Evolutionary conservation across 108 stramenopile species (phyloP), one percentile per base, ranked within the genome.

Genomic region (Fragilaria radians): DNA sequence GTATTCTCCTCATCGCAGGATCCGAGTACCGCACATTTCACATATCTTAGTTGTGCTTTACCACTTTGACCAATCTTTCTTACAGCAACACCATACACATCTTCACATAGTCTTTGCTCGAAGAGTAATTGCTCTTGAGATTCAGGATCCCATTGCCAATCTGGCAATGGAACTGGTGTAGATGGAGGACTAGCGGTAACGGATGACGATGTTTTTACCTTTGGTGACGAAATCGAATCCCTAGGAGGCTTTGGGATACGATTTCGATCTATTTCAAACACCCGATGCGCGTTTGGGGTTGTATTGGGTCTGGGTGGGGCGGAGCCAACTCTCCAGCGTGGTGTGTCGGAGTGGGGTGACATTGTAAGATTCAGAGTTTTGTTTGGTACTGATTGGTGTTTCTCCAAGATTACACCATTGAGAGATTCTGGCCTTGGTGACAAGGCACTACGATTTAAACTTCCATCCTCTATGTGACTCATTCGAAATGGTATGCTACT

Each of bases 11-110:
- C 48, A 3, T 72, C 83, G 0, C 34, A 45, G 17, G 63, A 62
- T 24, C 81, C 83, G 1, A 89, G 54, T 7, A 61, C 66, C 2
- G 77, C 67, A 52, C 91, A 93, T 46, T 80, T 78, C 57, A 93
- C 86, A 59, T 89, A 89, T 32, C 91, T 70, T 24, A 89, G 61
- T 62, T 83, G 83, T 11, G 80, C 63, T 66, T 87, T 93, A 17
- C 91, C 91, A 58, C 85, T 85, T 25, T 85, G 85, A 65, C 85
- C 82, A 45, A 93, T 89, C 71, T 93, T 93, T 26, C 87, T 66
- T 28, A 92, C 85, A 4, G 90, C 90, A 1, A 93, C 87, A 5
- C 87, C 87, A 34, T 78, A 70, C 18, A 78, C 71, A 62, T 87
- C 85, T 25, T 85, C 79, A 17, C 79, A 76, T 46, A 93, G 61